Percentiles rank a stretch among this genome's conserved stretches.
These are phyloP conservation scores for Hymenoscyphus repandus DNA, from an alignment of 2,329 filamentous ascomycete species.

Conservation along the genomic window DNA sequence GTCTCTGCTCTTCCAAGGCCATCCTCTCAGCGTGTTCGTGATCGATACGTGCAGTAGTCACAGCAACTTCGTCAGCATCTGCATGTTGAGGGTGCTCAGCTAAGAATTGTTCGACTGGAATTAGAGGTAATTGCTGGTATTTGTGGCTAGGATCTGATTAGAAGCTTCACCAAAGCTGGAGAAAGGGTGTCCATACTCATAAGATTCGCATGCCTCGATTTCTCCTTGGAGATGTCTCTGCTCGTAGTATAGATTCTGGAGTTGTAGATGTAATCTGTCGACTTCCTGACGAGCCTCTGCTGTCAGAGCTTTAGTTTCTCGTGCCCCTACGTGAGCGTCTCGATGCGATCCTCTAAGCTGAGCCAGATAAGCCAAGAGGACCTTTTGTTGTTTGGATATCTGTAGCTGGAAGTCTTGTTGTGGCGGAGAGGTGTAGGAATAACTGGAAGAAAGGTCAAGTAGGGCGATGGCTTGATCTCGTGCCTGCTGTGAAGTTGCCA, in stretches of 20 bases:
- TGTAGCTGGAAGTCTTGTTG: constrained; percentile 48
- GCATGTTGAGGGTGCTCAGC: constrained; percentile 67
- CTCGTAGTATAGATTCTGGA: constrained; percentile 96
- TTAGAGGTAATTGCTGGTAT: constrained; percentile 78
- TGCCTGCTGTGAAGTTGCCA: constrained; percentile 68
- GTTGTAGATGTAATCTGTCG: constrained; percentile 81
- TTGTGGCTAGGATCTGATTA: constrained; percentile 58
- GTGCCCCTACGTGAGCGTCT: constrained; percentile 71
- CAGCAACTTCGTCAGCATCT: constrained; percentile 67
- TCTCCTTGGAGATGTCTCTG: constrained; percentile 86
- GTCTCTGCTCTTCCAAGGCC: constrained; percentile 76
- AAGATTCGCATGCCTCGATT: constrained; percentile 84
- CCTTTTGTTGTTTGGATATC: constrained; percentile 72
- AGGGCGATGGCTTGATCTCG: constrained; percentile 66
- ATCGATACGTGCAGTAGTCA: constrained; percentile 87
- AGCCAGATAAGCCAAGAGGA: constrained; percentile 71
- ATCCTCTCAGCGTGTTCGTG: constrained; percentile 84
- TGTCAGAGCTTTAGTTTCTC: constrained; percentile 81
- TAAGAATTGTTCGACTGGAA: constrained; percentile 79
- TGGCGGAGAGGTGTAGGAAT: constrained; percentile 38
- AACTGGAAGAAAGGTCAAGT: constrained; percentile 55
- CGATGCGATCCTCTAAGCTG: constrained; percentile 80
- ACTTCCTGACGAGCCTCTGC: constrained; percentile 86
- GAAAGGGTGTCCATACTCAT: constrained; percentile 65
- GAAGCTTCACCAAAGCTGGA: constrained; percentile 2